Evolutionary conservation across 495 filamentous ascomycete genomes (phyloP).

Genomic region (Tetracladium marchalianum): DNA sequence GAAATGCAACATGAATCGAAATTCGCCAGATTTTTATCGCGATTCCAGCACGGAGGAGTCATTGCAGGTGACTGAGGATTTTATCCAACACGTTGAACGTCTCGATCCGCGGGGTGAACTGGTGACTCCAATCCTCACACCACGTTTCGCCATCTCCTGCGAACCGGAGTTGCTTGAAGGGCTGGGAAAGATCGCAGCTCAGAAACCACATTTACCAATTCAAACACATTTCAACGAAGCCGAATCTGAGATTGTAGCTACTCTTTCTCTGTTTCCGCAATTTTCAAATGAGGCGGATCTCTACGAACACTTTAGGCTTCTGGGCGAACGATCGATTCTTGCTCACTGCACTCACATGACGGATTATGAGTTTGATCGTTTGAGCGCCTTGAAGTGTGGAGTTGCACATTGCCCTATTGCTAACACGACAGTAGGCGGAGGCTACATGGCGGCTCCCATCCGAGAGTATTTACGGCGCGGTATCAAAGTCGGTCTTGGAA

Average conservation of each 20-base stretch:
- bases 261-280: constrained; percentile 39
- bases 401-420: constrained; percentile 55
- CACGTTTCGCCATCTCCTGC: constrained; percentile 55
- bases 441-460: constrained; percentile 51
- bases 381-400: constrained; percentile 40
- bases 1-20: constrained; percentile 56
- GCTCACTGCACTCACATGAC: constrained; percentile 53
- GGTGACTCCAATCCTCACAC: constrained; percentile 50
- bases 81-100: constrained; percentile 36
- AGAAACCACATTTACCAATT: constrained; percentile 43
- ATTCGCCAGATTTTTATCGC: constrained; percentile 48
- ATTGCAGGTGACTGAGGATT: constrained; percentile 38
- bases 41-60: constrained; percentile 40
- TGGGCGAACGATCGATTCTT: constrained; percentile 46
- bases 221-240: constrained; percentile 61
- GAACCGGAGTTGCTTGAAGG: constrained; percentile 38
- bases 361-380: constrained; percentile 39
- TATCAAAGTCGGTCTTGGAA: constrained; percentile 57
- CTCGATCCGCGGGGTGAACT: constrained; percentile 33
- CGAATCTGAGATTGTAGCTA: constrained; percentile 42
- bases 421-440: constrained; percentile 51
- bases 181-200: constrained; percentile 38
- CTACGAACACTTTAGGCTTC: constrained; percentile 41
- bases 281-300: constrained; percentile 44
- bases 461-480: constrained; percentile 44